phyloP scores from a whole-genome alignment of 176 grass and related monocot genomes.

The Oryza meyeriana region DNA sequence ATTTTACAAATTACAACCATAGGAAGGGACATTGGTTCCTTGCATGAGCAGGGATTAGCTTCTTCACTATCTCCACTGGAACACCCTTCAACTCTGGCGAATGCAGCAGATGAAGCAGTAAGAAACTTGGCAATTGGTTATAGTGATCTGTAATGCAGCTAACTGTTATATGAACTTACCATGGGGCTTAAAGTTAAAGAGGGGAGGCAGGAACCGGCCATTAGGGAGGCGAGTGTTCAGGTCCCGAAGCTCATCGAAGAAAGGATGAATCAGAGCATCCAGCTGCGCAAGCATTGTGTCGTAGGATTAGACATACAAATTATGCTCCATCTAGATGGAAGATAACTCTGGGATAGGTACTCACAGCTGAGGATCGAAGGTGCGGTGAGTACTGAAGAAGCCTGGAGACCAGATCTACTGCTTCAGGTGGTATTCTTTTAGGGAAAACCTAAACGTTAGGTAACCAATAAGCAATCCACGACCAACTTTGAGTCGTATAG shows the following conservation, averaged over 20 bases:
- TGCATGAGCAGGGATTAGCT: constrained; percentile 63
- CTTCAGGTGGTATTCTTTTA: constrained; percentile 68
- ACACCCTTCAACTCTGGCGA: constrained; percentile 58
- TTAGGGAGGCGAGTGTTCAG: constrained; percentile 59
- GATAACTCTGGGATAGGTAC: neutral
- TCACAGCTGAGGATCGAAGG: constrained; percentile 63
- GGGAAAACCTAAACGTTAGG: constrained; percentile 44
- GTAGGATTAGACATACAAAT: neutral
- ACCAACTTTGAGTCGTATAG: neutral
- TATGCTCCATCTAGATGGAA: neutral
- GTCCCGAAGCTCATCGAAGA: constrained; percentile 68
- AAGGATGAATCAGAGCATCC: constrained; percentile 63
- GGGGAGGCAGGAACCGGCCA: constrained; percentile 62
- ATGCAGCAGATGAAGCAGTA: neutral
- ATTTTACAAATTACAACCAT: constrained; percentile 28
- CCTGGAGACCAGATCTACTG: constrained; percentile 69
- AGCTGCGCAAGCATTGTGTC: constrained; percentile 22
- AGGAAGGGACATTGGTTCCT: constrained; percentile 67
- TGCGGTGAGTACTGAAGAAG: constrained; percentile 83
- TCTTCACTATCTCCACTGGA: constrained; percentile 36
- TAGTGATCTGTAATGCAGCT: neutral
- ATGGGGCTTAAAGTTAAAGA: constrained; percentile 73
- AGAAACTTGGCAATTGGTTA: neutral
- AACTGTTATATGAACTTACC: constrained; percentile 35
- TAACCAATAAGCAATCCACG: neutral